Evolutionary conservation across 495 filamentous ascomycete species (phyloP).

Genomic region (Physcia stellaris): DNA sequence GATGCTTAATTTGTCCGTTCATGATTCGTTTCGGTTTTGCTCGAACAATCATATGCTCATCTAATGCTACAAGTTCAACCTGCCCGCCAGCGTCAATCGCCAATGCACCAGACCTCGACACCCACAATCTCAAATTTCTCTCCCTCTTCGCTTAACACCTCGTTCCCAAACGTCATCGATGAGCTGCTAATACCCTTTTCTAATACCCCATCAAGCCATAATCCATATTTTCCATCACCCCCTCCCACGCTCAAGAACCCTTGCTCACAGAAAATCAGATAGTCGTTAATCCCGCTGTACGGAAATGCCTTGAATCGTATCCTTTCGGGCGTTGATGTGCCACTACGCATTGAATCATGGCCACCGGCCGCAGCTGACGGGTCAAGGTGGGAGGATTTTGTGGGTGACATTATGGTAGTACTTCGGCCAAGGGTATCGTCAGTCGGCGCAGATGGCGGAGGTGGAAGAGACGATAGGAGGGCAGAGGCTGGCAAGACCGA

Average conservation of each 20-base stretch:
- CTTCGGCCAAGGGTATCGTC: conserved; percentile 60
- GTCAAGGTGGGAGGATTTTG: conserved; percentile 19
- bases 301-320: conserved; percentile 95
- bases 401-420: conserved; percentile 44
- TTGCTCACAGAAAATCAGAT: conserved; percentile 83
- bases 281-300: conserved; percentile 91
- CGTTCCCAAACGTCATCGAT: conserved; percentile 89
- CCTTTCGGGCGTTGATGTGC: conserved; percentile 22
- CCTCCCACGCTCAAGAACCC: conserved; percentile 78
- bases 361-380: conserved; percentile 12
- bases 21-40: no score
- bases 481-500: conserved; percentile 40
- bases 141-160: conserved; percentile 87
- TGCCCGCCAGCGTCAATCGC: no score
- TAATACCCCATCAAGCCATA: conserved; percentile 86
- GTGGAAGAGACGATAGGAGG: conserved; percentile 49
- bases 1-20: no score
- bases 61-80: no score
- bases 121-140: conserved; percentile 85
- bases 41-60: no score
- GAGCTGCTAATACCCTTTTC: conserved; percentile 69
- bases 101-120: conserved; percentile 83
- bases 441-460: conserved; percentile 36
- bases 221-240: conserved; percentile 79
- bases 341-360: background rate